Percentiles rank a stretch among this genome's conserved stretches.
These are phyloP conservation scores for Fusarium chaquense DNA, from an alignment of 2,329 filamentous ascomycete genomes.

Conservation along the genomic window DNA sequence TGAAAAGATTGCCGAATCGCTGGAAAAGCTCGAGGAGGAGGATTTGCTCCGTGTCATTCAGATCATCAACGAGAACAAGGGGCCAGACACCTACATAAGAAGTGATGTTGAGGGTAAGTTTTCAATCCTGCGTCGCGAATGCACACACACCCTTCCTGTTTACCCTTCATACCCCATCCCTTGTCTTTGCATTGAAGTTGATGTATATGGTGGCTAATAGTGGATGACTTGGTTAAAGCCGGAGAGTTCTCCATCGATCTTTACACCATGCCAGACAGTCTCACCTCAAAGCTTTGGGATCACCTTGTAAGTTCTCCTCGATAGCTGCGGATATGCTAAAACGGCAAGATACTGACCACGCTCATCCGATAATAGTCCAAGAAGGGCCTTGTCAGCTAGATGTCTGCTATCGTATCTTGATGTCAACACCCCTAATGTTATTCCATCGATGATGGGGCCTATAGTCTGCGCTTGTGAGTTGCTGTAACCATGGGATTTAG, in stretches of 20 bases:
- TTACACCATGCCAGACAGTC: slow-evolving; percentile 91
- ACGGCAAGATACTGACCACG: slow-evolving; percentile 10
- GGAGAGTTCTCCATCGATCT: slow-evolving; percentile 99
- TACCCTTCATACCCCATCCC: not conserved
- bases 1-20: slow-evolving; percentile 93
- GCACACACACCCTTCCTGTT: not conserved
- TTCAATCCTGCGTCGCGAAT: slow-evolving; percentile 4
- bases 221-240: slow-evolving; percentile 63
- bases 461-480: slow-evolving; percentile 38
- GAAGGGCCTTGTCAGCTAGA: slow-evolving; percentile 57
- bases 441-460: slow-evolving; percentile 33
- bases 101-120: slow-evolving; percentile 93
- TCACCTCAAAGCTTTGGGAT: slow-evolving; percentile 97
- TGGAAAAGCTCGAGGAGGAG: slow-evolving; percentile 91
- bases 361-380: slow-evolving; percentile 50
- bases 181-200: slow-evolving; percentile 48
- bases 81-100: slow-evolving; percentile 92
- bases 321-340: not conserved
- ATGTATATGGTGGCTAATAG: slow-evolving; percentile 53
- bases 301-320: slow-evolving; percentile 66
- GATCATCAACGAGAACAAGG: slow-evolving; percentile 98
- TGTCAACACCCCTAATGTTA: slow-evolving; percentile 38
- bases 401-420: slow-evolving; percentile 24
- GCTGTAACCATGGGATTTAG: slow-evolving; percentile 36
- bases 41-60: slow-evolving; percentile 95